phyloP scores from a whole-genome alignment of 1,284 basidiomycete species.

The Moniliophthora roreri region DNA sequence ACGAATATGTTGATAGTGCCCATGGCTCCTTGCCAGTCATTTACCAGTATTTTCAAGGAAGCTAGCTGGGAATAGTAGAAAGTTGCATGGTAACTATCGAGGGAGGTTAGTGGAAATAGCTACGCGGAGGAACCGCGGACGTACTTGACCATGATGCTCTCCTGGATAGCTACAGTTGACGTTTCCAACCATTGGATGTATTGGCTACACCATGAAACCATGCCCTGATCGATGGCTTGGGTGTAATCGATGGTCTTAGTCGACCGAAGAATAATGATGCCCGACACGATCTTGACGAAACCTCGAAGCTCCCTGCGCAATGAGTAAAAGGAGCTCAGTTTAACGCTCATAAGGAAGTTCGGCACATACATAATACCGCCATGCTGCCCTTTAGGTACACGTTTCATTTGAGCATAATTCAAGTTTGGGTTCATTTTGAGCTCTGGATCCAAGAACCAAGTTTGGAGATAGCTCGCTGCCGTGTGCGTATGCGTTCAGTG shows the following conservation, averaged over 20 bases:
- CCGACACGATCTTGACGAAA: slow-evolving; percentile 61
- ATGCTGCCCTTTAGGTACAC: slow-evolving; percentile 57
- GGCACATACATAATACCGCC: slow-evolving; percentile 57
- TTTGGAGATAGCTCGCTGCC: slow-evolving; percentile 45
- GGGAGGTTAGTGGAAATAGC: not conserved
- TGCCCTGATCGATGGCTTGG: slow-evolving; percentile 44
- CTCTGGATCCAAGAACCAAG: slow-evolving; percentile 58
- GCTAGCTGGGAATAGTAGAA: slow-evolving; percentile 54
- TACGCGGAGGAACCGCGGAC: slow-evolving; percentile 19
- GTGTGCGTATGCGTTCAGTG: not conserved
- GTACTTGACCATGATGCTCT: slow-evolving; percentile 54
- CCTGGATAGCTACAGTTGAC: slow-evolving; percentile 48
- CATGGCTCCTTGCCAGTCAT: slow-evolving; percentile 42
- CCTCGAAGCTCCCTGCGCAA: slow-evolving; percentile 51
- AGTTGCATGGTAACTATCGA: slow-evolving; percentile 57
- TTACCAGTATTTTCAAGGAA: slow-evolving; percentile 46
- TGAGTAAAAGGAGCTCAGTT: slow-evolving; percentile 19
- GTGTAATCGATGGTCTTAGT: slow-evolving; percentile 57
- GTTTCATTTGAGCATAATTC: slow-evolving; percentile 63
- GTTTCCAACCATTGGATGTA: slow-evolving; percentile 59
- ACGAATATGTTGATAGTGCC: slow-evolving; percentile 45
- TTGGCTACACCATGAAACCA: slow-evolving; percentile 52
- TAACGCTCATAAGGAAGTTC: not conserved
- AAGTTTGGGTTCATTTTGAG: slow-evolving; percentile 72
- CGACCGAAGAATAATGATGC: slow-evolving; percentile 54